These are phyloP conservation scores for Claviceps arundinis DNA, from an alignment of 2,329 filamentous ascomycete species.

Conservation along the genomic window DNA sequence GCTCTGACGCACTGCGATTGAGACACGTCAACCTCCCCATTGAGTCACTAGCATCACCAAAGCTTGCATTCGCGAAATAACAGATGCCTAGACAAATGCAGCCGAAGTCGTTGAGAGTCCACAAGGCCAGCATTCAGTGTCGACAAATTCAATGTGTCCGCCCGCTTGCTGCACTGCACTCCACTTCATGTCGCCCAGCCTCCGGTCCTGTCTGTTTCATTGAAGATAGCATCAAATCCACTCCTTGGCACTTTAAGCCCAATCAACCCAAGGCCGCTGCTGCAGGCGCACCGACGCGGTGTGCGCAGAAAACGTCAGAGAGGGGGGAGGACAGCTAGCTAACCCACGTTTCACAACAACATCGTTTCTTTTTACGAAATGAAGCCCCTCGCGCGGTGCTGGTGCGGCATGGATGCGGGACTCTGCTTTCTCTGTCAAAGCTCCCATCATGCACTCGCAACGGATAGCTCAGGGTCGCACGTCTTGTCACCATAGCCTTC, in stretches of 20 bases:
- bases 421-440: background rate
- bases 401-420: background rate
- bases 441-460: background rate
- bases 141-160: background rate
- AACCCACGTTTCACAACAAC: conserved; percentile 4
- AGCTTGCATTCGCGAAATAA: background rate
- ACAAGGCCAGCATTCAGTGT: too few relatives aligned
- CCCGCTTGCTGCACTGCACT: background rate
- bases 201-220: background rate
- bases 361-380: background rate
- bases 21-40: too few relatives aligned
- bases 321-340: conserved; percentile 5
- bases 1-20: too few relatives aligned
- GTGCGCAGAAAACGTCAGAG: conserved; percentile 3
- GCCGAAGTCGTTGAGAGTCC: background rate
- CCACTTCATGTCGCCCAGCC: conserved; percentile 2
- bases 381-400: background rate
- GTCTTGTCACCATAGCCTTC: background rate
- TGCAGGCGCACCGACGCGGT: conserved; percentile 4
- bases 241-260: conserved; percentile 6
- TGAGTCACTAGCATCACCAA: background rate
- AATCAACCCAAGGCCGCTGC: conserved; percentile 6
- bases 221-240: conserved; percentile 8
- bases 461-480: background rate
- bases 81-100: background rate